Percentiles rank a stretch among this genome's conserved stretches.
Evolutionary conservation across 768 basidiomycete species (phyloP).

Genomic region (Clavulina sp.): DNA sequence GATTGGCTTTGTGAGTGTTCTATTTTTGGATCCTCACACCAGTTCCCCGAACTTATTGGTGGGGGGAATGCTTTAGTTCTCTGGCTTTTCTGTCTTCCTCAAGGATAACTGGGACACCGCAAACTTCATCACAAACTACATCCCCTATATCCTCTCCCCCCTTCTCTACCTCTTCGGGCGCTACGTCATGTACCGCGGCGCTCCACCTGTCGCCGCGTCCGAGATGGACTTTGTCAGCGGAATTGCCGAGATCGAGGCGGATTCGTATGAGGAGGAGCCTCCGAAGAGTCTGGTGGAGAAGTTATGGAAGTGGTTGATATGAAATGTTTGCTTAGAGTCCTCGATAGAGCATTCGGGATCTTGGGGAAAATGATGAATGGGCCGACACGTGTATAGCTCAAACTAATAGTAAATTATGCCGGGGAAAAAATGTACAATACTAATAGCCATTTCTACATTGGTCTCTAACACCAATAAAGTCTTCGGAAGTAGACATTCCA

Average conservation of each 20-base stretch:
- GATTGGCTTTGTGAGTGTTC: conserved; percentile 15
- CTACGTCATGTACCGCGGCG: conserved; percentile 26
- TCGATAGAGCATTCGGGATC: too few species aligned
- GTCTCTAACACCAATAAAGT: too few species aligned
- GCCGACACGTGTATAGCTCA: too few species aligned
- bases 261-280: conserved; percentile 47
- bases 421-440: too few species aligned
- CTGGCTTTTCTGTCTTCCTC: conserved; percentile 21
- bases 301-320: conserved; percentile 66
- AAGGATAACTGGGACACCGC: conserved; percentile 31
- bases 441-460: too few species aligned
- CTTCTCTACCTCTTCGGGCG: conserved; percentile 47
- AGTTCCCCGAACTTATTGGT: not conserved
- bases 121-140: conserved; percentile 70
- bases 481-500: too few species aligned
- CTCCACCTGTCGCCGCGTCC: conserved; percentile 27
- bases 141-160: conserved; percentile 50
- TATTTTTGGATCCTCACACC: conserved; percentile 2
- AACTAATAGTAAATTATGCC: too few species aligned
- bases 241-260: conserved; percentile 52
- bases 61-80: conserved; percentile 24
- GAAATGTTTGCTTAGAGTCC: too few species aligned
- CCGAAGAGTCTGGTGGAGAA: conserved; percentile 50
- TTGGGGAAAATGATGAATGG: too few species aligned
- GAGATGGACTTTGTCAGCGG: conserved; percentile 79